Conservation (phyloP, 129 eudicot species). For the Oenanthe sinensis region DNA sequence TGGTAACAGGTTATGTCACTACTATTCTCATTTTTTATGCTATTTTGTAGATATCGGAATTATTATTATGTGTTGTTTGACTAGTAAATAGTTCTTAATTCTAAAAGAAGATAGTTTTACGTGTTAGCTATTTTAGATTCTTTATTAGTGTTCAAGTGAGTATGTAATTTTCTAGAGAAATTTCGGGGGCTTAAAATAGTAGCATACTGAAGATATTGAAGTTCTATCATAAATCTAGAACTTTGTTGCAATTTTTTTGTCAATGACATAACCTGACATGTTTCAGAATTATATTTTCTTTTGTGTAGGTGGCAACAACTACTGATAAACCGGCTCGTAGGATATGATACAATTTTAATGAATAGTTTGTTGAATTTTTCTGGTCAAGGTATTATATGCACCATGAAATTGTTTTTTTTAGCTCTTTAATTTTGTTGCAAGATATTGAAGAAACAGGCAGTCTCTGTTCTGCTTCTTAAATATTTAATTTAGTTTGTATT, state of each 20-base stretch:
- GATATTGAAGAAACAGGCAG: not conserved
- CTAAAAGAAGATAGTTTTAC: not conserved
- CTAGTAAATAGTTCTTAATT: not conserved
- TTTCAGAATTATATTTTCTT: slow-evolving; percentile 7
- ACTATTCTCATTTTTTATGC: not conserved
- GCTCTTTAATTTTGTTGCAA: not conserved
- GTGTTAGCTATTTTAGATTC: not conserved
- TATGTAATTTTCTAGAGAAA: not conserved
- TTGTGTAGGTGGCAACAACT: slow-evolving; percentile 95
- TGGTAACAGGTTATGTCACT: slow-evolving; percentile 67
- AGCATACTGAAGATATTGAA: not conserved
- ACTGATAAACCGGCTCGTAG: slow-evolving; percentile 87
- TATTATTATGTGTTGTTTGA: too few relatives aligned
- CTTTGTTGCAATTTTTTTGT: not conserved
- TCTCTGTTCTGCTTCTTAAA: not conserved
- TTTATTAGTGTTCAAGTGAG: not conserved
- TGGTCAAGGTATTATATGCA: slow-evolving; percentile 60
- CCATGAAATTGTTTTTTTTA: not conserved
- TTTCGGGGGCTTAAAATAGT: not conserved
- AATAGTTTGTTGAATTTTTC: slow-evolving; percentile 86
- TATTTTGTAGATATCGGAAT: not conserved
- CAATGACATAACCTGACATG: not conserved
- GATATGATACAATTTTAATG: slow-evolving; percentile 95
- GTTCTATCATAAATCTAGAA: not conserved
- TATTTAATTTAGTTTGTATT: not conserved